Percentiles rank a stretch among this genome's conserved stretches.
phyloP scores from a whole-genome alignment of 2,329 filamentous ascomycete genomes.

The Akanthomyces uredinophilus region DNA sequence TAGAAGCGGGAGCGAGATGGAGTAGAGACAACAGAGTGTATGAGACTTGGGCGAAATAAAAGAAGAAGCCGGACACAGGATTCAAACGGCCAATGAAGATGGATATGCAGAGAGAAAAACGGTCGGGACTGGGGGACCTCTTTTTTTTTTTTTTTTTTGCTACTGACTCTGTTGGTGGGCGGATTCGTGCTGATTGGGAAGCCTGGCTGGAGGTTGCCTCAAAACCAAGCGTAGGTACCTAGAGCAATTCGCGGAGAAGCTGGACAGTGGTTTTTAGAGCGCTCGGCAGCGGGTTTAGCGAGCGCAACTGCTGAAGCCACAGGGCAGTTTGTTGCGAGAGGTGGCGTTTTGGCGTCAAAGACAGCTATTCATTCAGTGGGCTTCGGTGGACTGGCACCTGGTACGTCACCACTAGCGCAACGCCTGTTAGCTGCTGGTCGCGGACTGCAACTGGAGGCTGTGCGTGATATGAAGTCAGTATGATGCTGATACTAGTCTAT shows the following conservation, averaged over 20 bases:
- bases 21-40: neutral
- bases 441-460: neutral
- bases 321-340: too few species aligned
- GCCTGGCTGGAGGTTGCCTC: neutral
- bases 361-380: neutral
- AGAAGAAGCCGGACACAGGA: neutral
- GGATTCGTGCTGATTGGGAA: slow-evolving; percentile 8
- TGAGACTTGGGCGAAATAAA: neutral
- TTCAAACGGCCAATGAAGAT: neutral
- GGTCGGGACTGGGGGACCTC: neutral
- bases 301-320: too few species aligned
- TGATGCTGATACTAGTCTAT: neutral
- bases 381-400: neutral
- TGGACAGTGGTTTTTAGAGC: too few species aligned
- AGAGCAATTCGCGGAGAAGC: too few species aligned
- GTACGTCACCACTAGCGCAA: neutral
- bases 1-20: neutral
- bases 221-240: too few species aligned
- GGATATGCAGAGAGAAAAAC: neutral
- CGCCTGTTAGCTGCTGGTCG: neutral
- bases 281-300: too few species aligned
- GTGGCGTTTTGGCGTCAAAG: too few species aligned
- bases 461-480: slow-evolving; percentile 1
- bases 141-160: neutral
- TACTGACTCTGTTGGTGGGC: neutral